Percentiles rank a stretch among this genome's conserved stretches.
Evolutionary conservation across 192 early-diverging fungal species (phyloP).

Genomic region (Entomortierella beljakovae): DNA sequence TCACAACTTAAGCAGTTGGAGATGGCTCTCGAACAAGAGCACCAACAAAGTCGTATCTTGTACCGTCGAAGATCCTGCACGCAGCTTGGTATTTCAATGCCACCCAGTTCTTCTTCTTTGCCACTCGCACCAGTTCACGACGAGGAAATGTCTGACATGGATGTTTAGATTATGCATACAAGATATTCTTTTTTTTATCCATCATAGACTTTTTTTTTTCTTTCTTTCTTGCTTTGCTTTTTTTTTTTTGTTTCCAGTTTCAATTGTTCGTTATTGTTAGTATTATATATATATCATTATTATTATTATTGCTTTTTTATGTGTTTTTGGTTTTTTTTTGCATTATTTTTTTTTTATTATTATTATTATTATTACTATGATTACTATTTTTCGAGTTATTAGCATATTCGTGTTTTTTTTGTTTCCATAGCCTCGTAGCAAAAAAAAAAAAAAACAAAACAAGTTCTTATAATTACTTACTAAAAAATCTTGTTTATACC

Average conservation of each 20-base stretch:
- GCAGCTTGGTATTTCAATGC: conserved; percentile 13
- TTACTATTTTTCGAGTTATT: too few relatives aligned
- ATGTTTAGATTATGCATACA: neutral
- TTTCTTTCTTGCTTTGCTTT: neutral
- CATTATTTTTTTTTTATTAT: too few relatives aligned
- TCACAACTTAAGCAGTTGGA: conserved; percentile 16
- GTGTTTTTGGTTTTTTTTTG: too few relatives aligned
- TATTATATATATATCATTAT: neutral
- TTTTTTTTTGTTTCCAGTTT: neutral
- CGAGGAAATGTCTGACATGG: conserved; percentile 21
- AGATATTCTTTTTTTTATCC: neutral
- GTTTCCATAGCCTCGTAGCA: too few relatives aligned
- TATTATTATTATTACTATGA: too few relatives aligned
- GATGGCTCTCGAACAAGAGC: neutral
- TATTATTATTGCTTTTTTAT: neutral
- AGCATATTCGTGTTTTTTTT: too few relatives aligned
- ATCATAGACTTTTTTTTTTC: conserved; percentile 5
- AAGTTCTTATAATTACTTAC: too few relatives aligned
- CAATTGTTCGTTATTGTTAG: neutral
- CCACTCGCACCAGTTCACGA: neutral
- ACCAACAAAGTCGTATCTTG: neutral
- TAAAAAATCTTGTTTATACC: too few relatives aligned
- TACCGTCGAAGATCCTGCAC: conserved; percentile 15
- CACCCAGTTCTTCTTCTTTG: neutral
- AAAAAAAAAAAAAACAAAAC: too few relatives aligned